phyloP scores from a whole-genome alignment of 768 basidiomycete genomes.

The Suillus occidentalis region DNA sequence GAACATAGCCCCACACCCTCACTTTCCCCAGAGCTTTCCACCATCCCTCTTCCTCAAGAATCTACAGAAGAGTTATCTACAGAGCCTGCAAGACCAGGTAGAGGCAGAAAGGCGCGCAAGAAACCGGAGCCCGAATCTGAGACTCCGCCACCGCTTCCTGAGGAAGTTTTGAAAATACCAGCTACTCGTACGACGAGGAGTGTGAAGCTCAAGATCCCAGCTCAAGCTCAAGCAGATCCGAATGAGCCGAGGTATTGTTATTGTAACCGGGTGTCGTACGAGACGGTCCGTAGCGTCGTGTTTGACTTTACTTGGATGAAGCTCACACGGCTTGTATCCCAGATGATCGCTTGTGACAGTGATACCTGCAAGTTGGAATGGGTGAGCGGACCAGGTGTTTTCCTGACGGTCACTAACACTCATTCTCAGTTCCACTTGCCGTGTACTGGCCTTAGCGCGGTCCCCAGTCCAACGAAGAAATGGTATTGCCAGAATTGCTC shows the following conservation, averaged over 20 bases:
- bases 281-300: constrained; percentile 53
- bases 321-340: constrained; percentile 9
- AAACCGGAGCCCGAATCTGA: constrained; percentile 18
- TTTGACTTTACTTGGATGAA: constrained; percentile 10
- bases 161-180: constrained; percentile 3
- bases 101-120: constrained; percentile 23
- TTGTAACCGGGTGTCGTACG: constrained; percentile 78
- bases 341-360: constrained; percentile 91
- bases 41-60: constrained; percentile 15
- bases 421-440: constrained; percentile 68
- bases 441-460: constrained; percentile 60
- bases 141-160: constrained; percentile 7
- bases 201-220: constrained; percentile 39
- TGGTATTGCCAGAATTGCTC: constrained; percentile 77
- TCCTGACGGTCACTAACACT: not conserved
- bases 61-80: constrained; percentile 14
- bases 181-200: constrained; percentile 24
- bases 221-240: constrained; percentile 32
- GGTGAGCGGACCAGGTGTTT: constrained; percentile 48
- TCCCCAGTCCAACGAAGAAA: constrained; percentile 53
- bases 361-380: constrained; percentile 74
- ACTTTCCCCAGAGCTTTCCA: constrained; percentile 30
- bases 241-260: constrained; percentile 74
- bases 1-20: constrained; percentile 45
- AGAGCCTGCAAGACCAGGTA: constrained; percentile 20